Evolutionary conservation across 768 basidiomycete species (phyloP).

Genomic region (Collybia nuda): DNA sequence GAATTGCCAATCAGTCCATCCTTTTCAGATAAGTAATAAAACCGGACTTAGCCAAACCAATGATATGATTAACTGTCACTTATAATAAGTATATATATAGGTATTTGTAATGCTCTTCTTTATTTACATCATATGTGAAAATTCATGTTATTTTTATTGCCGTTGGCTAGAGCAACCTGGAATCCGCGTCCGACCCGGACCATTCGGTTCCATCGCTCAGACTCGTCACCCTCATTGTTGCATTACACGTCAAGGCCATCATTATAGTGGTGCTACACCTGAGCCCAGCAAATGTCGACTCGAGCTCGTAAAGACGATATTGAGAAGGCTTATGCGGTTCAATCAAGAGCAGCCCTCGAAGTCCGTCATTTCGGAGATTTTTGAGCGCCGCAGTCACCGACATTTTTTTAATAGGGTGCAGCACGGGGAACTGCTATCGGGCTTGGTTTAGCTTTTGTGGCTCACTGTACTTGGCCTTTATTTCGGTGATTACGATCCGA

Average conservation of each 20-base stretch:
- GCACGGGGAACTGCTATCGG: constrained; percentile 52
- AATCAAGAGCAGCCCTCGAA: constrained; percentile 56
- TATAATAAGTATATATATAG: no score
- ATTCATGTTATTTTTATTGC: no score
- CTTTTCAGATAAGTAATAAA: no score
- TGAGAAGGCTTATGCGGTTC: constrained; percentile 57
- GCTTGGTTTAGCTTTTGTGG: constrained; percentile 58
- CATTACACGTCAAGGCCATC: no score
- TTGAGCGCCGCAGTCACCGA: constrained; percentile 3
- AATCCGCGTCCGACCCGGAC: no score
- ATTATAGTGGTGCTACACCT: no score
- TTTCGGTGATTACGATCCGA: constrained; percentile 51
- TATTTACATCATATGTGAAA: no score
- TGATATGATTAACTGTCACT: no score
- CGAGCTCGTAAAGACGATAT: constrained; percentile 49
- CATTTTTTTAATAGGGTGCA: constrained; percentile 47
- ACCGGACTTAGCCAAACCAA: no score
- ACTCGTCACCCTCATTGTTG: background rate
- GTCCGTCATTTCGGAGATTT: constrained; percentile 32
- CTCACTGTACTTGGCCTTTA: constrained; percentile 68
- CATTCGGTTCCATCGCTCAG: background rate
- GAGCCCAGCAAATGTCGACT: constrained; percentile 22
- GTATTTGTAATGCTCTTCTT: no score
- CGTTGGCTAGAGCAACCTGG: no score
- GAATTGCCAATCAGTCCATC: no score